Conservation (phyloP, 192 early-diverging fungal genomes). For the Coemansia sp. region DNA sequence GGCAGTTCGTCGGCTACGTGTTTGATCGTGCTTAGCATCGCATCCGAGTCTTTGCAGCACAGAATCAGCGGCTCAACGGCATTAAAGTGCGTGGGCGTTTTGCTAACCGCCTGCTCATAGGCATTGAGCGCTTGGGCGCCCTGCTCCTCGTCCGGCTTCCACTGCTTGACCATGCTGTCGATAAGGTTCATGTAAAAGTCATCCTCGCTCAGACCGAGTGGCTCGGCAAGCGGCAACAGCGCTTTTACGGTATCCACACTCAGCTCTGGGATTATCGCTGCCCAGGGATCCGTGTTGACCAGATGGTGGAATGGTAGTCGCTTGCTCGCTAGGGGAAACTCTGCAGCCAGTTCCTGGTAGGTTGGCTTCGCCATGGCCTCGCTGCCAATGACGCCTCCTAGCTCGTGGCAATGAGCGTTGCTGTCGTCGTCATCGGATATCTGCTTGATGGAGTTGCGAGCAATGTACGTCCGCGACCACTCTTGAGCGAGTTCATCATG, state of each 20-base stretch:
- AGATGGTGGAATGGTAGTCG: slow-evolving; percentile 68
- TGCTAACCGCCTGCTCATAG: slow-evolving; percentile 24
- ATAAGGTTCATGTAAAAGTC: slow-evolving; percentile 64
- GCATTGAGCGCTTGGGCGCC: neutral
- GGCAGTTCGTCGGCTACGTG: slow-evolving; percentile 59
- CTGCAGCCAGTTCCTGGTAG: slow-evolving; percentile 16
- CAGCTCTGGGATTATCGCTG: slow-evolving; percentile 56
- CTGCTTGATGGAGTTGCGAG: slow-evolving; percentile 12
- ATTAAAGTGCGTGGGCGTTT: slow-evolving; percentile 39
- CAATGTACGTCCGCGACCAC: slow-evolving; percentile 18
- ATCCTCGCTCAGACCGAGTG: slow-evolving; percentile 58
- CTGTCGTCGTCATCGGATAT: neutral
- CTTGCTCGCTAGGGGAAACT: slow-evolving; percentile 31
- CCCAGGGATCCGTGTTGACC: slow-evolving; percentile 47
- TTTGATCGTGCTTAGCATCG: slow-evolving; percentile 55
- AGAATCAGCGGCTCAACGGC: slow-evolving; percentile 59
- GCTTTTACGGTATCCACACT: slow-evolving; percentile 51
- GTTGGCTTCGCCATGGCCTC: neutral
- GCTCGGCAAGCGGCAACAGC: slow-evolving; percentile 57
- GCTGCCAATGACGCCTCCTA: neutral
- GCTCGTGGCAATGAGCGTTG: neutral
- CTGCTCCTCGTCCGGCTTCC: slow-evolving; percentile 15
- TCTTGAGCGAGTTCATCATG: slow-evolving; percentile 54
- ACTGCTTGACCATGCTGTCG: slow-evolving; percentile 52
- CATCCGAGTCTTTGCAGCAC: slow-evolving; percentile 54